phyloP scores from a whole-genome alignment of 78 protist genomes.

The Tieghemostelium lacteum region DNA sequence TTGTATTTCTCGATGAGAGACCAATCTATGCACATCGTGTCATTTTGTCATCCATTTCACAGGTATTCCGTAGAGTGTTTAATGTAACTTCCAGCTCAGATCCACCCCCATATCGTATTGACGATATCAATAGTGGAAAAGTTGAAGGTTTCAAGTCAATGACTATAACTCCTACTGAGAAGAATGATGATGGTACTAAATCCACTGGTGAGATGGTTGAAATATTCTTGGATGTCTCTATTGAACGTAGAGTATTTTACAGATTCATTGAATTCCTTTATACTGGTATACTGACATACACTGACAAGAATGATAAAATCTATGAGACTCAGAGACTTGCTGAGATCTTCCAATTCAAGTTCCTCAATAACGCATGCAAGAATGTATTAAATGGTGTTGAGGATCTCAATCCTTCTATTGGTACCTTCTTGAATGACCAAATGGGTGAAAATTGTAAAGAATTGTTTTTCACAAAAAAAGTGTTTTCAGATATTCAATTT shows the following conservation, averaged over 20 bases:
- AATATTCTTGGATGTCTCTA: slow-evolving; percentile 1
- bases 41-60: slow-evolving; percentile 49
- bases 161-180: not conserved
- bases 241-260: slow-evolving; percentile 56
- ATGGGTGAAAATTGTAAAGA: slow-evolving; percentile 68
- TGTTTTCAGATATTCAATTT: slow-evolving; percentile 76
- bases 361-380: slow-evolving; percentile 44
- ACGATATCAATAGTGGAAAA: slow-evolving; percentile 31
- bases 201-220: slow-evolving; percentile 56
- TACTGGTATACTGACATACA: slow-evolving; percentile 63
- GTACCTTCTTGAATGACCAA: slow-evolving; percentile 78
- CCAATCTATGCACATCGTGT: slow-evolving; percentile 74
- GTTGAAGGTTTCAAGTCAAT: slow-evolving; percentile 16
- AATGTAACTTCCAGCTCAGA: slow-evolving; percentile 22
- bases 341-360: slow-evolving; percentile 25
- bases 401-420: slow-evolving; percentile 73
- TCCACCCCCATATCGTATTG: slow-evolving; percentile 19
- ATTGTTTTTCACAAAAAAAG: slow-evolving; percentile 49
- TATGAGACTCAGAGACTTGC: slow-evolving; percentile 42
- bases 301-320: slow-evolving; percentile 47
- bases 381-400: slow-evolving; percentile 52
- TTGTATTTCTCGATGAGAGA: slow-evolving; percentile 43
- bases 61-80: slow-evolving; percentile 70
- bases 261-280: slow-evolving; percentile 73
- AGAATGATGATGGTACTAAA: slow-evolving; percentile 48